Percentiles rank a stretch among this genome's conserved stretches.
Conservation (phyloP, 2,329 filamentous ascomycete genomes). For the Dactylellina haptotyla region DNA sequence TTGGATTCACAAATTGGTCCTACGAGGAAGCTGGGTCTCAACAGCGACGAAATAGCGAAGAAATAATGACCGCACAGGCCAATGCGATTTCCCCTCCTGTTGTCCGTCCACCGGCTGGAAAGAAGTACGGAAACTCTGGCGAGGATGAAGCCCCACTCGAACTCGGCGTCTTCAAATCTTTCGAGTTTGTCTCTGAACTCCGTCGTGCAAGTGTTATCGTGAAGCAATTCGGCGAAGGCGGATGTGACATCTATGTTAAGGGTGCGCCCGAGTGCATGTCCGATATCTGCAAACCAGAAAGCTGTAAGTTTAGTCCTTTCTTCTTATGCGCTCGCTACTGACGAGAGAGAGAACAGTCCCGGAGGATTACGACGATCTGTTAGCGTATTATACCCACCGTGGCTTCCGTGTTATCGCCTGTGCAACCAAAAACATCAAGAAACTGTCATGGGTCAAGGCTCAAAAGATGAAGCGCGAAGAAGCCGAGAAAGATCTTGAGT, state of each 20-base stretch:
- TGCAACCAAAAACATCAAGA: conserved; percentile 85
- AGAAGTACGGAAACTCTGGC: conserved; percentile 65
- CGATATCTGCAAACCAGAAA: conserved; percentile 86
- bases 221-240: conserved; percentile 83
- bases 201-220: conserved; percentile 93
- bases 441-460: conserved; percentile 90
- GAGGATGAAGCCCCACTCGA: conserved; percentile 69
- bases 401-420: conserved; percentile 97
- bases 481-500: conserved; percentile 83
- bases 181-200: conserved; percentile 94
- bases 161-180: conserved; percentile 87
- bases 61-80: conserved; percentile 61
- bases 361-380: conserved; percentile 84
- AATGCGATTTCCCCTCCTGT: conserved; percentile 79
- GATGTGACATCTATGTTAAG: conserved; percentile 91
- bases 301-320: conserved; percentile 69
- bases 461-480: conserved; percentile 91
- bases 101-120: conserved; percentile 77
- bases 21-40: conserved; percentile 87
- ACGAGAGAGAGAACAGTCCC: conserved; percentile 71
- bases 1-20: conserved; percentile 91
- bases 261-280: conserved; percentile 96
- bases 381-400: conserved; percentile 91
- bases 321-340: not conserved
- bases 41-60: conserved; percentile 76